Evolutionary conservation across 2,329 filamentous ascomycete species (phyloP).

Genomic region (Ascochyta koolunga): DNA sequence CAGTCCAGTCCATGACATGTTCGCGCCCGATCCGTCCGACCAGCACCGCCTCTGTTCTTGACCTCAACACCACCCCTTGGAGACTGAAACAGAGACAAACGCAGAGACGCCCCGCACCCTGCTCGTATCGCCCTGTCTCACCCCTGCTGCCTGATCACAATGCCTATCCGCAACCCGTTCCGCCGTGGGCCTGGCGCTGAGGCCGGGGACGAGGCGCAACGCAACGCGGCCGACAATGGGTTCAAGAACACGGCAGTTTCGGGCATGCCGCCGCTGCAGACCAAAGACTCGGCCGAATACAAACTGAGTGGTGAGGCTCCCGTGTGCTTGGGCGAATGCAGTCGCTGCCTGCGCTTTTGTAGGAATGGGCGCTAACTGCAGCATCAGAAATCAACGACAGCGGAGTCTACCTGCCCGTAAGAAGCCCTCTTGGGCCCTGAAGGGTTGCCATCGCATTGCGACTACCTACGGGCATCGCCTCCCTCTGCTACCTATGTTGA

Average conservation of each 20-base stretch:
- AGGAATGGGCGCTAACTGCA: constrained; percentile 33
- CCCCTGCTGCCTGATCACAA: constrained; percentile 25
- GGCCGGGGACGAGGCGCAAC: constrained; percentile 40
- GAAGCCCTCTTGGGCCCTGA: constrained; percentile 32
- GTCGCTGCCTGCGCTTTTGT: neutral
- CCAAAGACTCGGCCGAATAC: constrained; percentile 57
- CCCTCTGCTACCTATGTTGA: constrained; percentile 21
- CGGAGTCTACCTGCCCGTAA: constrained; percentile 90
- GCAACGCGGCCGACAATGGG: constrained; percentile 38
- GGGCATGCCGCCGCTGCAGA: constrained; percentile 50
- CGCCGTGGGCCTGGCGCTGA: constrained; percentile 45
- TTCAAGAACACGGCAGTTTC: constrained; percentile 44
- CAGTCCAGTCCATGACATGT: constrained; percentile 13
- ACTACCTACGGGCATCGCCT: neutral
- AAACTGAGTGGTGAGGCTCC: constrained; percentile 57
- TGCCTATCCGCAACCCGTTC: constrained; percentile 53
- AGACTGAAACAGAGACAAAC: constrained; percentile 14
- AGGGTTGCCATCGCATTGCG: constrained; percentile 4
- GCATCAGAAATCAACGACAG: constrained; percentile 88
- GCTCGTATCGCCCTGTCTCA: constrained; percentile 23
- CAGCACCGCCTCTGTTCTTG: constrained; percentile 11
- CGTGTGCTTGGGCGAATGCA: neutral
- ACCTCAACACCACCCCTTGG: constrained; percentile 24
- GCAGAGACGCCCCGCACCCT: constrained; percentile 16
- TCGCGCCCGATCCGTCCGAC: constrained; percentile 12